Percentiles rank a stretch among this genome's conserved stretches.
These are phyloP conservation scores for Fusarium nelsonii DNA, from an alignment of 2,329 filamentous ascomycete species.

Conservation along the genomic window DNA sequence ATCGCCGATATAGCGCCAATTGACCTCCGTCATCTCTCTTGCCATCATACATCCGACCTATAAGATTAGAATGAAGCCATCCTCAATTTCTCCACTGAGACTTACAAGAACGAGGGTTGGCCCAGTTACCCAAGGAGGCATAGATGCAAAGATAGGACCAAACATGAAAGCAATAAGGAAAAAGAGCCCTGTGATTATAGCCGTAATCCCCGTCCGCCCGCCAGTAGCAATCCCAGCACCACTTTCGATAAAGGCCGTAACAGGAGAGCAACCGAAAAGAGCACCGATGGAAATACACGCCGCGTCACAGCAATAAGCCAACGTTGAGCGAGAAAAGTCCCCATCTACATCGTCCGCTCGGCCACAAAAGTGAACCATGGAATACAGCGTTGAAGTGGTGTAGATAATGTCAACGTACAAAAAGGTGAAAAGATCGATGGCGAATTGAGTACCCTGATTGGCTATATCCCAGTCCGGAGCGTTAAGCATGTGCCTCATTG, in stretches of 20 bases:
- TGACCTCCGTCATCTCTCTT: constrained; percentile 79
- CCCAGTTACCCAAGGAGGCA: constrained; percentile 80
- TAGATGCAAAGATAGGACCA: constrained; percentile 77
- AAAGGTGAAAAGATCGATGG: constrained; percentile 78
- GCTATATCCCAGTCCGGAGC: constrained; percentile 78
- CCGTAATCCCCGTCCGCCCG: constrained; percentile 75
- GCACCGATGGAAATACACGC: constrained; percentile 74
- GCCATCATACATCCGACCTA: constrained; percentile 82
- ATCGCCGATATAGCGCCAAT: constrained; percentile 85
- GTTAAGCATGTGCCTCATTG: constrained; percentile 72
- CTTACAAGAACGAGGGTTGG: constrained; percentile 75
- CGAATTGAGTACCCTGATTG: constrained; percentile 76
- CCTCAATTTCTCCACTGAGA: neutral
- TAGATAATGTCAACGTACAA: constrained; percentile 81
- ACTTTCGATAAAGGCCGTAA: constrained; percentile 77
- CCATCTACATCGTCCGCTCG: constrained; percentile 70
- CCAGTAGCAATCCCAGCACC: constrained; percentile 78
- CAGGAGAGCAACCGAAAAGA: constrained; percentile 73
- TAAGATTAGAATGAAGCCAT: neutral
- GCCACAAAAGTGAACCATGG: constrained; percentile 77
- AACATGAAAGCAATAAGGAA: constrained; percentile 78
- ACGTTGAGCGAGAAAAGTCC: constrained; percentile 83
- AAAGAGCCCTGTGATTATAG: constrained; percentile 72
- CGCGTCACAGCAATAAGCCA: constrained; percentile 78
- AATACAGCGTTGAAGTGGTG: constrained; percentile 77